Evolutionary conservation across 176 grass and related monocot genomes (phyloP).

Genomic region (Aegilops tauschii): DNA sequence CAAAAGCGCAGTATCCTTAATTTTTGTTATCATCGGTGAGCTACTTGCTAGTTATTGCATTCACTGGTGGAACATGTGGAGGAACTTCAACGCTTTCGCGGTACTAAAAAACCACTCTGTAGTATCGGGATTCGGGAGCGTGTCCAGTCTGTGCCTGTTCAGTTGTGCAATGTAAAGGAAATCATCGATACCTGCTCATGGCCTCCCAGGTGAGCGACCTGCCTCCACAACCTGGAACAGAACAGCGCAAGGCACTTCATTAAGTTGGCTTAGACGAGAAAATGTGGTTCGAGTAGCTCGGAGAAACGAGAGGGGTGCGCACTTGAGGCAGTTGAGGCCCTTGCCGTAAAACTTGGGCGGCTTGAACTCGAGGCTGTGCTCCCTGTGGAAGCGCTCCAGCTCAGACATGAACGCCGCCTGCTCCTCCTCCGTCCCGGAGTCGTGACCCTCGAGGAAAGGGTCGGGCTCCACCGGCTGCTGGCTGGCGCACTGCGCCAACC

Average conservation of each 20-base stretch:
- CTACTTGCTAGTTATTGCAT: slow-evolving; percentile 10
- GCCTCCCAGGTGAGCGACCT: slow-evolving; percentile 90
- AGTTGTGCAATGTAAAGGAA: neutral
- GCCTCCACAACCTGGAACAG: slow-evolving; percentile 94
- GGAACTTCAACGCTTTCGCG: neutral
- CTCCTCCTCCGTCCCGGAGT: slow-evolving; percentile 90
- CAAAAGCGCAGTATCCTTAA: neutral
- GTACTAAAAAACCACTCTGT: neutral
- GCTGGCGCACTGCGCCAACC: slow-evolving; percentile 29
- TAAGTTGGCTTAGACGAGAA: slow-evolving; percentile 14
- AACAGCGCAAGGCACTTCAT: slow-evolving; percentile 11
- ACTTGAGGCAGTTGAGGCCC: slow-evolving; percentile 99
- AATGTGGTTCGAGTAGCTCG: neutral
- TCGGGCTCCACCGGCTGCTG: slow-evolving; percentile 43
- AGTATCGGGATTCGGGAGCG: neutral
- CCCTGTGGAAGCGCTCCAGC: slow-evolving; percentile 84
- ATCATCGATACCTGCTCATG: slow-evolving; percentile 70
- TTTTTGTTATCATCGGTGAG: slow-evolving; percentile 9
- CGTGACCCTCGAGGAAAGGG: slow-evolving; percentile 80
- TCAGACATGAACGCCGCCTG: slow-evolving; percentile 90
- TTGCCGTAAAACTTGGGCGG: slow-evolving; percentile 98
- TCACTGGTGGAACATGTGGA: neutral
- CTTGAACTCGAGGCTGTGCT: slow-evolving; percentile 87
- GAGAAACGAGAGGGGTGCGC: slow-evolving; percentile 15
- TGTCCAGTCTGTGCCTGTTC: neutral